Evolutionary conservation across 1,139 yeast genomes (phyloP).

Genomic region (Candida labiduridarum): DNA sequence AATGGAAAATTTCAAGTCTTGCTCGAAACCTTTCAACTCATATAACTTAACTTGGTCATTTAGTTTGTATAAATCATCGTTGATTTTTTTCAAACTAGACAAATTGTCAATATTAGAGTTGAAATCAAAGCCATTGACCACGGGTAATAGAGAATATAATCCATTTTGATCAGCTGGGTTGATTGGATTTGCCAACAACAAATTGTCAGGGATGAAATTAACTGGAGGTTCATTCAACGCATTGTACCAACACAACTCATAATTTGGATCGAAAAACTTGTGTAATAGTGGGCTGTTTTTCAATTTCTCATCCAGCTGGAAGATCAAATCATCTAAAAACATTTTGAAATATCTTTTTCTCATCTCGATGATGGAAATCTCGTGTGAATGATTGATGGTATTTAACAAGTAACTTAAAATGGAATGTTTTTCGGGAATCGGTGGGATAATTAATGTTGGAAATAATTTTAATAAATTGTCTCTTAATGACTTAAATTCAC

Average conservation of each 20-base stretch:
- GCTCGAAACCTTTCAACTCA: conserved; percentile 27
- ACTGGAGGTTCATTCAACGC: conserved; percentile 52
- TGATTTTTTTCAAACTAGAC: conserved; percentile 34
- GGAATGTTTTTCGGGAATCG: conserved; percentile 62
- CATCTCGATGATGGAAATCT: conserved; percentile 42
- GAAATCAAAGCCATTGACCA: conserved; percentile 39
- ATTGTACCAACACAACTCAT: conserved; percentile 50
- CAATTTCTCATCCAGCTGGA: conserved; percentile 27
- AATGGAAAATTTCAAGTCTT: conserved; percentile 27
- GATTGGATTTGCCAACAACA: conserved; percentile 47
- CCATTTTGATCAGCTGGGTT: conserved; percentile 51
- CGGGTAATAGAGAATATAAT: conserved; percentile 43
- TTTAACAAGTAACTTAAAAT: conserved; percentile 44
- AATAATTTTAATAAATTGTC: conserved; percentile 45
- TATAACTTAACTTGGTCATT: conserved; percentile 38
- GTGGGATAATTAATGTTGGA: conserved; percentile 56
- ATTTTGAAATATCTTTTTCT: conserved; percentile 42
- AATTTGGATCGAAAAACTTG: conserved; percentile 52
- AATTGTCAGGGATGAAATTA: conserved; percentile 40
- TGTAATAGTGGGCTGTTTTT: conserved; percentile 36
- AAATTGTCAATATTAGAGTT: conserved; percentile 35
- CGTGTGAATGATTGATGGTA: conserved; percentile 41
- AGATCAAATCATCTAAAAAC: conserved; percentile 41
- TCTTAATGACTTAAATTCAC: conserved; percentile 56
- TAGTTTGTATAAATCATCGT: conserved; percentile 39